Percentiles rank a stretch among this genome's conserved stretches.
Conservation (phyloP, 2,329 filamentous ascomycete genomes). For the Aspergillus eucalypticola region DNA sequence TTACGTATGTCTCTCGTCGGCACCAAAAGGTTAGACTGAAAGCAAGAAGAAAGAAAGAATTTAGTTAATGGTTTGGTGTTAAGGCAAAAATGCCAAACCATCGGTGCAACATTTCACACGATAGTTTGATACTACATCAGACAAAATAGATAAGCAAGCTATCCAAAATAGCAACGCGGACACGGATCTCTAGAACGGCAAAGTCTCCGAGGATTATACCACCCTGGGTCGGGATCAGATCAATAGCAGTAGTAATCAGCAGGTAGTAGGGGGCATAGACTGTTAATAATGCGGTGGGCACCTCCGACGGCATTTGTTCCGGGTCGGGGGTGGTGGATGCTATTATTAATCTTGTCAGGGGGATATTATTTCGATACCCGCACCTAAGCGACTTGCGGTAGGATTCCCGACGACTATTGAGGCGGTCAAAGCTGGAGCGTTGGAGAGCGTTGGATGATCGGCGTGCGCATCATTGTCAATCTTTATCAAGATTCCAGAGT, state of each 20-base stretch:
- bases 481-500: constrained; percentile 12
- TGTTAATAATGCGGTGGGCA: background rate
- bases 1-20: background rate
- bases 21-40: background rate
- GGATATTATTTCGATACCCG: constrained; percentile 10
- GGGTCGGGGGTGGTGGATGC: background rate
- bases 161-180: background rate
- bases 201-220: background rate
- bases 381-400: constrained; percentile 26
- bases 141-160: background rate
- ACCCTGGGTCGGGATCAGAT: background rate
- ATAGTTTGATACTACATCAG: too few species aligned
- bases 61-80: too few species aligned
- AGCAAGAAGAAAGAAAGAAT: too few species aligned
- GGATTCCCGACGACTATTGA: constrained; percentile 24
- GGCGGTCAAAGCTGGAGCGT: constrained; percentile 26
- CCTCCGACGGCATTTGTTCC: background rate
- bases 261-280: too few species aligned
- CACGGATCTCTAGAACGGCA: background rate
- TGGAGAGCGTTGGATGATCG: constrained; percentile 28
- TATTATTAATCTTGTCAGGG: constrained; percentile 12
- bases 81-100: background rate
- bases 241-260: background rate
- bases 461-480: constrained; percentile 19
- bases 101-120: background rate